These are phyloP conservation scores for Penicillium sp. DNA, from an alignment of 2,329 filamentous ascomycete genomes.

Conservation along the genomic window DNA sequence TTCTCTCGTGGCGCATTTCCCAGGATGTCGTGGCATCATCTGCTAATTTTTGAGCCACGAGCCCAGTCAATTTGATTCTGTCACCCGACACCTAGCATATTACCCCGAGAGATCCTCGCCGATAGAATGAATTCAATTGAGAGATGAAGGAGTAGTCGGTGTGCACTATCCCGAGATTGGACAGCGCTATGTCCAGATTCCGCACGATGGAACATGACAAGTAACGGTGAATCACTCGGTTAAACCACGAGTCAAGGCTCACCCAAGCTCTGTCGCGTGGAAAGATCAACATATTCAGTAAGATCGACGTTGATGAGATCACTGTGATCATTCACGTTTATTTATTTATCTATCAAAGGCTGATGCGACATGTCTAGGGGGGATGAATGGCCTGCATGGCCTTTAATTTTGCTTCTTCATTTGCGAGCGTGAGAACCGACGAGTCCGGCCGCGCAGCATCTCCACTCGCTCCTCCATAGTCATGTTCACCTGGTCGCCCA, in stretches of 20 bases:
- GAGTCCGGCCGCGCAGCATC: constrained; percentile 65
- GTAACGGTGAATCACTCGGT: background rate
- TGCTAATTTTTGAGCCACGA: background rate
- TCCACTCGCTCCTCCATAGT: constrained; percentile 61
- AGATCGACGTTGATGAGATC: background rate
- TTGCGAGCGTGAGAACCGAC: constrained; percentile 50
- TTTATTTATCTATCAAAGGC: background rate
- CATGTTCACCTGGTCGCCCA: constrained; percentile 68
- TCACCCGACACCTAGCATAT: background rate
- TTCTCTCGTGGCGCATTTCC: background rate
- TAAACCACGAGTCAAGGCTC: background rate
- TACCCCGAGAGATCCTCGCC: too few species aligned
- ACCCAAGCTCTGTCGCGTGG: background rate
- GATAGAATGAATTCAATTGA: background rate
- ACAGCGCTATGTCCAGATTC: background rate
- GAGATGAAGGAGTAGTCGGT: background rate
- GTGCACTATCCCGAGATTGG: background rate
- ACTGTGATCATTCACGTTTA: background rate
- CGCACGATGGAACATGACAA: background rate
- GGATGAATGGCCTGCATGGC: constrained; percentile 48
- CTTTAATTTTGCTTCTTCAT: constrained; percentile 10
- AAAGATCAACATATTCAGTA: background rate
- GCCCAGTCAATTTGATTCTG: background rate
- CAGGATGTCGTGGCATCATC: background rate
- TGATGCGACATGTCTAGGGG: background rate